Evolutionary conservation across 768 basidiomycete genomes (phyloP).

Genomic region (Suillus hirtellus): DNA sequence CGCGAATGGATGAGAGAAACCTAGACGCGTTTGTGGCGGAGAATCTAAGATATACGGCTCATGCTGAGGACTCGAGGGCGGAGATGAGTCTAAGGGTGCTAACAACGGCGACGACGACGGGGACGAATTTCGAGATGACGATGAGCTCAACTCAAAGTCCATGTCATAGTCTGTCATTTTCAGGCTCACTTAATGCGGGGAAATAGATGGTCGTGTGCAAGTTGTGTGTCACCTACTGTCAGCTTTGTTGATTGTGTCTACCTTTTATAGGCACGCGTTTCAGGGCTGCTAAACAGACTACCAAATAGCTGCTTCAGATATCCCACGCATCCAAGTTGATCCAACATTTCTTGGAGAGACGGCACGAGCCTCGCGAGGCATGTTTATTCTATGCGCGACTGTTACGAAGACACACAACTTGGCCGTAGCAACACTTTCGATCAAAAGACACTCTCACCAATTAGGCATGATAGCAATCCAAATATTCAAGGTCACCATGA

Average conservation of each 20-base stretch:
- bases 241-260: conserved; percentile 1
- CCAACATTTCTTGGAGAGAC: neutral
- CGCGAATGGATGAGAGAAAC: conserved; percentile 52
- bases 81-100: conserved; percentile 39
- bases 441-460: neutral
- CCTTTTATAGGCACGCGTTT: conserved; percentile 7
- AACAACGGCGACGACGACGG: conserved; percentile 51
- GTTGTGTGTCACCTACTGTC: conserved; percentile 5
- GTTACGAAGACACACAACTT: neutral
- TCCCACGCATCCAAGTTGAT: too few relatives aligned
- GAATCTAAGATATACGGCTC: conserved; percentile 30
- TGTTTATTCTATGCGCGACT: too few relatives aligned
- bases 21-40: conserved; percentile 25
- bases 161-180: conserved; percentile 8
- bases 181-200: neutral
- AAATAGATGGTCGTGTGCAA: conserved; percentile 5
- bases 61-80: conserved; percentile 34
- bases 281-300: neutral
- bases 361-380: neutral
- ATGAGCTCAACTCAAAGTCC: conserved; percentile 5
- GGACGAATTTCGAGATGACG: conserved; percentile 37
- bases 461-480: neutral
- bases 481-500: neutral
- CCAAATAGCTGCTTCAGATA: too few relatives aligned
- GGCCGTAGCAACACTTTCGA: too few relatives aligned